Conservation (phyloP, 768 basidiomycete species). For the Suillus plorans region DNA sequence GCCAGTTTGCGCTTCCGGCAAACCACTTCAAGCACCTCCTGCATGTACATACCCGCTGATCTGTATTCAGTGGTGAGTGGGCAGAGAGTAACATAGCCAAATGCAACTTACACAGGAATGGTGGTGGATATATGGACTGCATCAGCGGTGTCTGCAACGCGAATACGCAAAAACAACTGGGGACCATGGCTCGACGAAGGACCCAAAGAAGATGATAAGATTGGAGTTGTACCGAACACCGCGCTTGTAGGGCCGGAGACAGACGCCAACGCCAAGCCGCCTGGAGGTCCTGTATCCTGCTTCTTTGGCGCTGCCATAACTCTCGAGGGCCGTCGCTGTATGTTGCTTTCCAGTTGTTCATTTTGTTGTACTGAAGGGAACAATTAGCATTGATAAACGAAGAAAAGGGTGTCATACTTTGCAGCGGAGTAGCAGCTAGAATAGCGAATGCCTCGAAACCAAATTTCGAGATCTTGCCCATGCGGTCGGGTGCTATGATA, state of each 20-base stretch:
- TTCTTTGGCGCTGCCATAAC: constrained; percentile 63
- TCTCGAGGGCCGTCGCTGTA: constrained; percentile 75
- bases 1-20: constrained; percentile 67
- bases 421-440: constrained; percentile 67
- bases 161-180: constrained; percentile 78
- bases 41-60: constrained; percentile 94
- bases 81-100: not conserved
- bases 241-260: constrained; percentile 43
- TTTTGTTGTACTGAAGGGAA: constrained; percentile 69
- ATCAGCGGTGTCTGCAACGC: constrained; percentile 79
- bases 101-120: constrained; percentile 77
- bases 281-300: constrained; percentile 42
- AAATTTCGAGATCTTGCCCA: constrained; percentile 83
- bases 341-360: constrained; percentile 71
- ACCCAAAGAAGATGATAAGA: constrained; percentile 67
- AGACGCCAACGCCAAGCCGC: constrained; percentile 39
- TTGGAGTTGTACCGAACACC: constrained; percentile 47
- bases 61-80: constrained; percentile 32
- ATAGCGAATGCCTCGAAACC: constrained; percentile 89
- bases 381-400: constrained; percentile 1
- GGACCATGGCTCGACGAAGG: constrained; percentile 74
- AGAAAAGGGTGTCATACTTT: constrained; percentile 46
- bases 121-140: constrained; percentile 86
- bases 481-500: constrained; percentile 82
- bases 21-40: constrained; percentile 87